These are phyloP conservation scores for Citrus australasica DNA, from an alignment of 345 rosid species.

Conservation along the genomic window DNA sequence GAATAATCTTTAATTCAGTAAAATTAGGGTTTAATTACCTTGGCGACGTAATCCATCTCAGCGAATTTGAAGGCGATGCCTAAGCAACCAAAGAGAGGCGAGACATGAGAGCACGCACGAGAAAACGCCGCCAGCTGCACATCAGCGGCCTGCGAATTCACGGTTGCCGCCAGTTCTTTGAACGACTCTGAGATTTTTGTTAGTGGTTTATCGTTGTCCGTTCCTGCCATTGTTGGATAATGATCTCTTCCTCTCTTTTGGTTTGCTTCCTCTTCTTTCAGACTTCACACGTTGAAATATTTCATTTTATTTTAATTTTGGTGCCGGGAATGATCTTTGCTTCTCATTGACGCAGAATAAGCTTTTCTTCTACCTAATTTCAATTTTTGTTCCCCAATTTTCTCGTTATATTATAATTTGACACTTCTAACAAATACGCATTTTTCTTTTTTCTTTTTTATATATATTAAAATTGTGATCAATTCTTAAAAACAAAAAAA, in stretches of 20 bases:
- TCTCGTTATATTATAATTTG: neutral
- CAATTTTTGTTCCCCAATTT: neutral
- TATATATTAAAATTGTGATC: too few relatives aligned
- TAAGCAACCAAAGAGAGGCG: conserved; percentile 88
- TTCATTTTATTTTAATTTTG: neutral
- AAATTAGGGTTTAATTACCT: conserved; percentile 38
- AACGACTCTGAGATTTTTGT: conserved; percentile 63
- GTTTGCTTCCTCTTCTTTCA: neutral
- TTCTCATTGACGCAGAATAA: neutral
- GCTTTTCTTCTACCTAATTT: neutral
- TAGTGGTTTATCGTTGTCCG: conserved; percentile 44
- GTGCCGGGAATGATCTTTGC: neutral
- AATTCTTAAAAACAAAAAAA: too few relatives aligned
- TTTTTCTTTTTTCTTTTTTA: neutral
- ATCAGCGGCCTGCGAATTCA: conserved; percentile 39
- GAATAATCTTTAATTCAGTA: neutral
- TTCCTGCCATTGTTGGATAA: conserved; percentile 34
- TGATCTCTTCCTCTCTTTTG: neutral
- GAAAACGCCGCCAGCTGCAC: conserved; percentile 72
- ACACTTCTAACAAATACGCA: neutral
- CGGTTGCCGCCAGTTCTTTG: conserved; percentile 48
- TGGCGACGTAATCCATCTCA: conserved; percentile 91
- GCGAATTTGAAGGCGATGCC: conserved; percentile 98
- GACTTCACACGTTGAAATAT: neutral
- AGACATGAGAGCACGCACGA: conserved; percentile 80